Conservation (phyloP, 2,329 filamentous ascomycete genomes). For the Dendryphion nanum region DNA sequence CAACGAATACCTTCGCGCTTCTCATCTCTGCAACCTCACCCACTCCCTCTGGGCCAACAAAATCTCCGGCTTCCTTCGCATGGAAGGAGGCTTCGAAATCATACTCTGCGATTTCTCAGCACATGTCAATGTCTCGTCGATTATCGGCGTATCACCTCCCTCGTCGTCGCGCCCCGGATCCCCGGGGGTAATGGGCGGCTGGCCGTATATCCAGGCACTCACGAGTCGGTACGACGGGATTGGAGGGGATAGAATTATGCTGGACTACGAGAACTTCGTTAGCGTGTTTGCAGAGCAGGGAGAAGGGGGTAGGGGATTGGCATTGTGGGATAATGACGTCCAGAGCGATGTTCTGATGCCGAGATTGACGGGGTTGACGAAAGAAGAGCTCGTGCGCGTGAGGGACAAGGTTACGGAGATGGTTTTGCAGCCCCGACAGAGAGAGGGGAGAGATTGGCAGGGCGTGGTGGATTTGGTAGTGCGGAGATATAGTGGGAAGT, state of each 20-base stretch:
- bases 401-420: slow-evolving; percentile 47
- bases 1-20: slow-evolving; percentile 53
- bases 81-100: slow-evolving; percentile 70
- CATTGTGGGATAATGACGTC: slow-evolving; percentile 40
- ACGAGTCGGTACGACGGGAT: slow-evolving; percentile 46
- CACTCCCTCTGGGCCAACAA: slow-evolving; percentile 48
- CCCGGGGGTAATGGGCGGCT: slow-evolving; percentile 15
- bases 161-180: no score
- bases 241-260: slow-evolving; percentile 40
- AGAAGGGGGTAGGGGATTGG: no score
- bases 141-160: no score
- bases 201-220: slow-evolving; percentile 42
- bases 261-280: slow-evolving; percentile 52
- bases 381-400: slow-evolving; percentile 36
- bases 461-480: slow-evolving; percentile 64
- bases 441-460: slow-evolving; percentile 59
- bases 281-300: slow-evolving; percentile 44
- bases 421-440: slow-evolving; percentile 29
- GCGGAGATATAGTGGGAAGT: slow-evolving; percentile 57
- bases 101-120: slow-evolving; percentile 63
- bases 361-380: slow-evolving; percentile 38
- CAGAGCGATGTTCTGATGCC: slow-evolving; percentile 32
- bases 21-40: slow-evolving; percentile 56
- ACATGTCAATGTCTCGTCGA: slow-evolving; percentile 3
- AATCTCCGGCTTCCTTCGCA: slow-evolving; percentile 65